Evolutionary conservation across 768 basidiomycete genomes (phyloP), one percentile per base, ranked within the genome.

Genomic region (Cubamyces sp.): DNA sequence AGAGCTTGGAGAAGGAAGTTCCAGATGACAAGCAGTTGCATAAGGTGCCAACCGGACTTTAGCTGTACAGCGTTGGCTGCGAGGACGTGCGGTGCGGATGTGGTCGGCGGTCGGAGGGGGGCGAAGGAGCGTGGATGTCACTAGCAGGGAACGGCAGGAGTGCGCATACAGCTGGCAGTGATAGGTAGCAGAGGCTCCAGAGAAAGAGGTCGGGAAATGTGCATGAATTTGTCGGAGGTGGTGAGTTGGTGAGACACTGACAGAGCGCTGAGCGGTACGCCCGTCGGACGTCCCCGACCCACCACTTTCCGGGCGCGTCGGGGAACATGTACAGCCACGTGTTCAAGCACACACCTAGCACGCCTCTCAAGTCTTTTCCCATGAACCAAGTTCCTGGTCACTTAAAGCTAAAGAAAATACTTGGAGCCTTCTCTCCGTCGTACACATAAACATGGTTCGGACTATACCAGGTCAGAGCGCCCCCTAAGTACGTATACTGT

Each of bases 1-100:
- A 72, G 61, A 15, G 65, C 60, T 55, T 66, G 66, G 28, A 69
- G 67, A 34, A 64, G 3, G 19, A 64, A n/a, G 30, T 64, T 45
- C 49, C 37, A 53, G 1, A 41, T 48, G 3, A 46, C 45, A 11
- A 51, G 28, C 5, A 19, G 2, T 19, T 21, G 58, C 63, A 60
- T 64, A 30, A 48, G 9, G 18, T 19, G 53, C 30, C 37, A 23
- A 57, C 34, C 40, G 16, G 37, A 19, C n/a, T 23, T 16, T 26
- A 34, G 52, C 3, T 21, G n/a, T 7, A 28, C 28, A 14, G 16
- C 43, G 45, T 40, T 28, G 12, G 6, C 26, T 26, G 19, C 26
- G 3, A 53, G 11, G 5, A 53, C 26, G 42, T n/a, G n/a, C 5
- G 15, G 37, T 39, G 41, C 15, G 25, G 26, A 23, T 28, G 12